A percentile compares a stretch with the other conserved stretches of the same genome.
Conservation (phyloP, 441 rosid species). For the Mallotus repandus region DNA sequence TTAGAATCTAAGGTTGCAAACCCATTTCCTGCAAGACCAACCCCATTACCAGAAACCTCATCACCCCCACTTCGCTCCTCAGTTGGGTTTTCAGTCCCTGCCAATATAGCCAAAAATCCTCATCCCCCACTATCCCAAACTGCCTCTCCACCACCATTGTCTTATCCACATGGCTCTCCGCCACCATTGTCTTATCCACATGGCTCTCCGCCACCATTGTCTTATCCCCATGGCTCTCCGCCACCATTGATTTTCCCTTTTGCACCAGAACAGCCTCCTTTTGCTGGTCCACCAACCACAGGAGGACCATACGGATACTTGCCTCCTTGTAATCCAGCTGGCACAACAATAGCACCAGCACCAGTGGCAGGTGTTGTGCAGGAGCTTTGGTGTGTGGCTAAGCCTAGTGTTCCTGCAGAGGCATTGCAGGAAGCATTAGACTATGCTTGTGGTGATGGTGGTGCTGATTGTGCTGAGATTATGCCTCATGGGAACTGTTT, state of each 20-base stretch:
- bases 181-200: constrained; percentile 27
- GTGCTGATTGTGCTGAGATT: constrained; percentile 69
- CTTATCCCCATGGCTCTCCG: too few species aligned
- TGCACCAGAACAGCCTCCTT: constrained; percentile 38
- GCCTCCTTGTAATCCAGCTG: constrained; percentile 55
- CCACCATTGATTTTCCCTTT: too few species aligned
- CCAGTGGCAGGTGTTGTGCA: constrained; percentile 35
- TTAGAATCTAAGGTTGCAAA: constrained; percentile 32
- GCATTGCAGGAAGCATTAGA: constrained; percentile 70
- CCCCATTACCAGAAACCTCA: constrained; percentile 49
- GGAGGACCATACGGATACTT: constrained; percentile 34
- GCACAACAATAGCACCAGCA: constrained; percentile 45
- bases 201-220: neutral
- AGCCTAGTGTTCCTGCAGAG: constrained; percentile 52
- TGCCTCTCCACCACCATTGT: constrained; percentile 31
- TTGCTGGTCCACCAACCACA: constrained; percentile 20
- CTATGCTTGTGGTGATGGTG: constrained; percentile 83
- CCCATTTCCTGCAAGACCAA: constrained; percentile 41
- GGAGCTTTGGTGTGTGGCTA: constrained; percentile 88
- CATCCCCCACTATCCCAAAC: constrained; percentile 26
- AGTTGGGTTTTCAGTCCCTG: constrained; percentile 48
- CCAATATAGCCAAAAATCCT: constrained; percentile 41
- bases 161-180: constrained; percentile 17
- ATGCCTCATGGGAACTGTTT: constrained; percentile 58
- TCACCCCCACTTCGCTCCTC: constrained; percentile 47